Evolutionary conservation across 768 basidiomycete genomes (phyloP).

Genomic region (Tricholoma terreum): DNA sequence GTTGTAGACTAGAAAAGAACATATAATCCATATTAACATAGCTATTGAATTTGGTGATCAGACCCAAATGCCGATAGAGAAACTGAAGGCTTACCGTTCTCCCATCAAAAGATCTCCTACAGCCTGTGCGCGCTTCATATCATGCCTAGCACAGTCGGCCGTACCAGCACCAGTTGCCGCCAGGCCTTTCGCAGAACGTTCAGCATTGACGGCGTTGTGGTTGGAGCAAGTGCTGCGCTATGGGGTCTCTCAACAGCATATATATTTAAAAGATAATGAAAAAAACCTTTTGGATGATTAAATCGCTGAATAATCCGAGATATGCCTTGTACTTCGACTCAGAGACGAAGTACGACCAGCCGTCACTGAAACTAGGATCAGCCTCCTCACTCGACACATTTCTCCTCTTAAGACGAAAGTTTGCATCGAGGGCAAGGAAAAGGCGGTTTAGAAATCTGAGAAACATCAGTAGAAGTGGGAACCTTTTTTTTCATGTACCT

Average conservation of each 20-base stretch:
- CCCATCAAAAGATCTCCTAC: constrained; percentile 30
- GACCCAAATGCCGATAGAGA: background rate
- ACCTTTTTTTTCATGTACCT: constrained; percentile 14
- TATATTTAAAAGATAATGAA: background rate
- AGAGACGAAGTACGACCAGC: constrained; percentile 14
- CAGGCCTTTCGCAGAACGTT: constrained; percentile 19
- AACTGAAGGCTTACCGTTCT: background rate
- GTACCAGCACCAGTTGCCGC: constrained; percentile 19
- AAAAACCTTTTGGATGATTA: constrained; percentile 2
- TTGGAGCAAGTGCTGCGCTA: constrained; percentile 21
- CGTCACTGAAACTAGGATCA: constrained; percentile 2
- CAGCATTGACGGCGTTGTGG: constrained; percentile 15
- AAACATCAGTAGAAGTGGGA: background rate
- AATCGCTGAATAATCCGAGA: constrained; percentile 6
- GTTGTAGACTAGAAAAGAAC: constrained; percentile 18
- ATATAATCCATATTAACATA: constrained; percentile 35
- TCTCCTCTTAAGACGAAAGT: constrained; percentile 8
- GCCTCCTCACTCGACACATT: constrained; percentile 1
- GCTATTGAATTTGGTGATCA: constrained; percentile 10
- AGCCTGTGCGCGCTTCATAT: constrained; percentile 21
- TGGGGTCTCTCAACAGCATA: background rate
- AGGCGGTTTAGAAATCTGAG: background rate
- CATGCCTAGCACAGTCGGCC: constrained; percentile 22
- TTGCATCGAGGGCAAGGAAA: constrained; percentile 10
- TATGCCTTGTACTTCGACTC: constrained; percentile 6